Conservation (phyloP, 164 flowering plant genomes). For the Vitis rupestris region DNA sequence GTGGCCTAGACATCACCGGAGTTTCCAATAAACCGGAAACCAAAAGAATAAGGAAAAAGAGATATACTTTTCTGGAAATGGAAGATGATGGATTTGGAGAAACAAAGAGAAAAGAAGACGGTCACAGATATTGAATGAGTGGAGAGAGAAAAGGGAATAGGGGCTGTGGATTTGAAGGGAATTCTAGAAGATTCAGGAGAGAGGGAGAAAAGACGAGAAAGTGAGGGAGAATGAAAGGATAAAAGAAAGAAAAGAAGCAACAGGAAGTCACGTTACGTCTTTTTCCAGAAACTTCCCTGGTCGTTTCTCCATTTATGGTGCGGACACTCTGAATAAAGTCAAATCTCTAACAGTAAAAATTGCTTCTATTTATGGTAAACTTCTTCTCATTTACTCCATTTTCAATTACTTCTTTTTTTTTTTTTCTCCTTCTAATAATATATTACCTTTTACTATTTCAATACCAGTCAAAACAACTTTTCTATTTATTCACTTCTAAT, state of each 20-base stretch:
- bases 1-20: conserved; percentile 25
- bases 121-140: too few relatives aligned
- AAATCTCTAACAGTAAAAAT: too few relatives aligned
- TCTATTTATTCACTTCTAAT: too few relatives aligned
- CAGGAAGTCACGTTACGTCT: conserved; percentile 30
- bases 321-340: too few relatives aligned
- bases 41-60: not conserved
- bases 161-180: too few relatives aligned
- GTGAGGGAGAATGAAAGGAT: not conserved
- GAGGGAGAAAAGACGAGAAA: not conserved
- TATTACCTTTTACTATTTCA: too few relatives aligned
- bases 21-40: not conserved
- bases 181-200: too few relatives aligned
- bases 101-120: not conserved
- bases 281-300: conserved; percentile 31
- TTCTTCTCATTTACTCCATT: too few relatives aligned
- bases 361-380: too few relatives aligned
- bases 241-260: conserved; percentile 19
- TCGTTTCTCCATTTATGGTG: not conserved
- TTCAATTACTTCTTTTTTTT: not conserved
- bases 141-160: too few relatives aligned
- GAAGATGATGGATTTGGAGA: not conserved
- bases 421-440: too few relatives aligned
- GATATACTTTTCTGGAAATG: not conserved
- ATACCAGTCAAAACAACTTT: too few relatives aligned